Evolutionary conservation across 768 basidiomycete genomes (phyloP).

Genomic region (Russula griseocarnosa): DNA sequence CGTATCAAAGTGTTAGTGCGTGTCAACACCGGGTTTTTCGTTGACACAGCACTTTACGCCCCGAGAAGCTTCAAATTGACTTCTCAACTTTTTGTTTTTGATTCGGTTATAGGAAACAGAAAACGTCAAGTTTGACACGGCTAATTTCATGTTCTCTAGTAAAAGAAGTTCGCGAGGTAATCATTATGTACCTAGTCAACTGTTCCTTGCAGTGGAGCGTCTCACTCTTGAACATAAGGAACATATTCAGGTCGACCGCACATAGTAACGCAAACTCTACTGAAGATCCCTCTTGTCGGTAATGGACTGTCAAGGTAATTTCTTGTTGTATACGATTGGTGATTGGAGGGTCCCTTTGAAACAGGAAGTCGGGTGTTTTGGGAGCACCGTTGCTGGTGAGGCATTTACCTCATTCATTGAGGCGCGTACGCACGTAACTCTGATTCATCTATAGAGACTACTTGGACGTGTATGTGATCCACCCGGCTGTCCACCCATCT

Average conservation of each 20-base stretch:
- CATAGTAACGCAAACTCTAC: neutral
- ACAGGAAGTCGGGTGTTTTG: neutral
- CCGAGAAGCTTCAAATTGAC: no score
- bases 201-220: neutral
- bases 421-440: neutral
- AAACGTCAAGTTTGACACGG: no score
- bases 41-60: no score
- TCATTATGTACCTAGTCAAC: neutral
- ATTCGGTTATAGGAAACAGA: no score
- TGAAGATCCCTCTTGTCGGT: neutral
- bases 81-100: no score
- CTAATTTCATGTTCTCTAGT: neutral
- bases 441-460: neutral
- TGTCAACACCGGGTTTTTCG: no score
- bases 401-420: slow-evolving; percentile 4
- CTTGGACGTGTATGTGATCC: no score
- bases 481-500: no score
- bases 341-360: no score
- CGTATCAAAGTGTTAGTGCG: no score
- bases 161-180: no score
- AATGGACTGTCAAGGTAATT: neutral
- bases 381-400: no score
- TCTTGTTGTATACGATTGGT: neutral
- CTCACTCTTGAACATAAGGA: neutral
- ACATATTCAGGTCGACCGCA: neutral